These are phyloP conservation scores for Beauveria asiatica DNA, from an alignment of 2,329 filamentous ascomycete species.

Conservation along the genomic window DNA sequence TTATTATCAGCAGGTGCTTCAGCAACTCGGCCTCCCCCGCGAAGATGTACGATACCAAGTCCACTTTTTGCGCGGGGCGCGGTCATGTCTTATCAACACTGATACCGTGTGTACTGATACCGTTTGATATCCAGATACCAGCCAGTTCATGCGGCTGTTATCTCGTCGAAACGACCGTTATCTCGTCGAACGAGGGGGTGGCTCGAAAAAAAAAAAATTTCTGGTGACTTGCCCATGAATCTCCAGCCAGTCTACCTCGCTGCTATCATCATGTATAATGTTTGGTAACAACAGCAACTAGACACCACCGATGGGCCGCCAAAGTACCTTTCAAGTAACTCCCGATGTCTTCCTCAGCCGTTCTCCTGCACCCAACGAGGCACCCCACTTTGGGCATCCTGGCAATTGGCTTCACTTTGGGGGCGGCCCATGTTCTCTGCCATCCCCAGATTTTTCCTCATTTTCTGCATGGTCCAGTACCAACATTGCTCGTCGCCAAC, in stretches of 20 bases:
- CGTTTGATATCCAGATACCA: not conserved
- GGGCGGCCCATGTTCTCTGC: not conserved
- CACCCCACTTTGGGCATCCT: not conserved
- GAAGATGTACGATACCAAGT: not conserved
- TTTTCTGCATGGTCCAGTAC: not conserved
- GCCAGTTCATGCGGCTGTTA: not conserved
- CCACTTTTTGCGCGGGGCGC: not conserved
- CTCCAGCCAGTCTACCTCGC: not conserved
- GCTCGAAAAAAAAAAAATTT: not conserved
- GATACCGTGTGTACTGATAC: not conserved
- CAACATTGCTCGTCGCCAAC: not conserved
- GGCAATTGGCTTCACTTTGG: not conserved
- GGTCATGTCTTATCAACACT: not conserved
- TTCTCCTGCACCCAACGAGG: not conserved
- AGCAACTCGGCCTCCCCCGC: not conserved
- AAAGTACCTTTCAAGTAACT: not conserved
- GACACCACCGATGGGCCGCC: not conserved
- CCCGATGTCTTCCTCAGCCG: not conserved
- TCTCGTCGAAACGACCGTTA: not conserved
- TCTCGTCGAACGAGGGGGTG: not conserved
- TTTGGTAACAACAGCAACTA: not conserved
- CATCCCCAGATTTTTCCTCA: conserved; percentile 1
- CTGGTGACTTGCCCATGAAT: too few species aligned
- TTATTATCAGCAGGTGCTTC: not conserved
- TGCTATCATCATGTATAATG: not conserved